Percentiles rank a stretch among this genome's conserved stretches.
These are phyloP conservation scores for Oryza meridionalis DNA, from an alignment of 176 grass and related monocot genomes.

Conservation along the genomic window DNA sequence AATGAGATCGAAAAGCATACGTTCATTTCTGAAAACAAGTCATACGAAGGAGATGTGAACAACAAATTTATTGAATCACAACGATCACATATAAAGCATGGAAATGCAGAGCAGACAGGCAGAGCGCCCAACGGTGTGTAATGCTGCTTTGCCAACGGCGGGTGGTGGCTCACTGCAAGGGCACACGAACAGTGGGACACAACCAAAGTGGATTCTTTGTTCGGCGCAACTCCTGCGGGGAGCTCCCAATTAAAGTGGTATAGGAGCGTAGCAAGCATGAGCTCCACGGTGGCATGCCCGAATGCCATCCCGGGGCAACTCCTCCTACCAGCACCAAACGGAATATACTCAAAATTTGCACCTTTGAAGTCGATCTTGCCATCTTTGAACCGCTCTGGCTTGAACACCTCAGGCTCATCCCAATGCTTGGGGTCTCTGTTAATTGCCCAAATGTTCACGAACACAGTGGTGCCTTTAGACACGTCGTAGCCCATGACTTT, in stretches of 20 bases:
- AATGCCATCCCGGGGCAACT: constrained; percentile 42
- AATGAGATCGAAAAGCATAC: not conserved
- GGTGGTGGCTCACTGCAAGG: not conserved
- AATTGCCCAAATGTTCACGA: constrained; percentile 53
- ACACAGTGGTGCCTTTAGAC: constrained; percentile 20
- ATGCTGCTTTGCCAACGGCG: too few species aligned
- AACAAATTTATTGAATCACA: not conserved
- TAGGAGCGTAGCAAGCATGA: constrained; percentile 36
- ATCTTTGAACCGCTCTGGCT: constrained; percentile 38
- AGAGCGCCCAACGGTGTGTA: too few species aligned
- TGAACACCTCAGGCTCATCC: constrained; percentile 34
- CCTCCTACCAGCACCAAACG: constrained; percentile 48
- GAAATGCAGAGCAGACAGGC: too few species aligned
- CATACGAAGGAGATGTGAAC: not conserved
- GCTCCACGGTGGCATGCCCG: constrained; percentile 9
- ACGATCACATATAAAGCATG: not conserved
- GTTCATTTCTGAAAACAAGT: not conserved
- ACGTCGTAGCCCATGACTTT: constrained; percentile 43
- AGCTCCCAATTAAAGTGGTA: constrained; percentile 52
- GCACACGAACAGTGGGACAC: not conserved
- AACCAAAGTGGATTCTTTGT: constrained; percentile 16
- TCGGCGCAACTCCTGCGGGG: not conserved
- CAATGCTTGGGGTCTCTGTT: constrained; percentile 38
- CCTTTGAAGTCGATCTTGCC: constrained; percentile 36
- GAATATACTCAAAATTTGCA: constrained; percentile 25